These are phyloP conservation scores for Macadamia tetraphylla DNA, from an alignment of 164 flowering plant genomes.

Conservation along the genomic window DNA sequence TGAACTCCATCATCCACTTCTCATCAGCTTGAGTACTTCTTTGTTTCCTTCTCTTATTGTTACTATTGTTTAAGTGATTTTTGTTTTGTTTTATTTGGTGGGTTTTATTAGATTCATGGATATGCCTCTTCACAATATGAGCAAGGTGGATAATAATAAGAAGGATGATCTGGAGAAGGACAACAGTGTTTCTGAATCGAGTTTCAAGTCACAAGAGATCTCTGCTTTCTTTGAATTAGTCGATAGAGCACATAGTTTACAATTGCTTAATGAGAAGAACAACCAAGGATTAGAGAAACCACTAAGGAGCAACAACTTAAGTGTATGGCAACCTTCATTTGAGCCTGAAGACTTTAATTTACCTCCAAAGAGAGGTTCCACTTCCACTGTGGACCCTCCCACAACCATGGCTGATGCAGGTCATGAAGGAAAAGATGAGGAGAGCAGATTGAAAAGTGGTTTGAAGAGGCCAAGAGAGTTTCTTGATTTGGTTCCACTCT, in stretches of 20 bases:
- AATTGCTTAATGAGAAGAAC: background rate
- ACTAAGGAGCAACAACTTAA: background rate
- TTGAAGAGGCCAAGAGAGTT: background rate
- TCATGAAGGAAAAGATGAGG: background rate
- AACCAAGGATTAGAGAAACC: background rate
- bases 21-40: too few species aligned
- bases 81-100: too few species aligned
- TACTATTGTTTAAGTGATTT: too few species aligned
- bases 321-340: background rate
- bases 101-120: too few species aligned
- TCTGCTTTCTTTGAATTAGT: background rate
- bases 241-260: background rate
- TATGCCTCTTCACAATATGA: too few species aligned
- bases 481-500: background rate
- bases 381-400: background rate
- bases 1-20: too few species aligned
- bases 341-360: background rate
- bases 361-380: background rate
- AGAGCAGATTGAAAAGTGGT: background rate
- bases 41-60: too few species aligned
- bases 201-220: background rate
- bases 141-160: background rate
- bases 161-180: background rate
- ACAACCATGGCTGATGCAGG: background rate
- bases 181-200: background rate